Conservation (phyloP, 305 asterid species). For the Caryopteris hybrid region DNA sequence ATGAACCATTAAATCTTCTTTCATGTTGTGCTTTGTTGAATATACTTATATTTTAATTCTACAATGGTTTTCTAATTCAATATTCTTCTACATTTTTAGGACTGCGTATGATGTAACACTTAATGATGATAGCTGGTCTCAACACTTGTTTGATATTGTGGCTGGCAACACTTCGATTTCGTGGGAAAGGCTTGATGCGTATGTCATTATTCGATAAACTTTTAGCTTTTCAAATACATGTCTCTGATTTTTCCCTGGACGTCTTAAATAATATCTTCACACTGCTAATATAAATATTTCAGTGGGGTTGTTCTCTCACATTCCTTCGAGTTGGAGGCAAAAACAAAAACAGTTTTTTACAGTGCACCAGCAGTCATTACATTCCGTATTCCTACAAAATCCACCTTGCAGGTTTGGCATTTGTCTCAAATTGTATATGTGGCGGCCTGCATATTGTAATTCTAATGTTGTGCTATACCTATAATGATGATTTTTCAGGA, state of each 20-base stretch:
- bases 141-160: conserved; percentile 50
- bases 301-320: conserved; percentile 76
- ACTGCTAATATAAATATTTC: conserved; percentile 20
- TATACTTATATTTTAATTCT: neutral
- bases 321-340: conserved; percentile 86
- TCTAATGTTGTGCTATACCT: neutral
- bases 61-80: conserved; percentile 12
- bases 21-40: neutral
- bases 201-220: conserved; percentile 29
- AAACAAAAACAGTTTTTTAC: conserved; percentile 55
- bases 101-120: conserved; percentile 89
- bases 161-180: conserved; percentile 80
- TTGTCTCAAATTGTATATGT: neutral
- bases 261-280: no score
- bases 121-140: conserved; percentile 73
- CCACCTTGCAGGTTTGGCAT: conserved; percentile 71
- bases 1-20: neutral
- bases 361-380: conserved; percentile 81
- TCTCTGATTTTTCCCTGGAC: neutral
- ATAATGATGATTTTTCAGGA: conserved; percentile 38
- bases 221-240: neutral
- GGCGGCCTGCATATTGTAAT: conserved; percentile 10
- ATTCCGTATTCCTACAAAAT: conserved; percentile 81
- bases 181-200: conserved; percentile 95
- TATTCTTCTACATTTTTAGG: conserved; percentile 36